Base-by-base conservation (phyloP, 805 yeast genomes). In the Cyberlindnera bimundalis region DNA sequence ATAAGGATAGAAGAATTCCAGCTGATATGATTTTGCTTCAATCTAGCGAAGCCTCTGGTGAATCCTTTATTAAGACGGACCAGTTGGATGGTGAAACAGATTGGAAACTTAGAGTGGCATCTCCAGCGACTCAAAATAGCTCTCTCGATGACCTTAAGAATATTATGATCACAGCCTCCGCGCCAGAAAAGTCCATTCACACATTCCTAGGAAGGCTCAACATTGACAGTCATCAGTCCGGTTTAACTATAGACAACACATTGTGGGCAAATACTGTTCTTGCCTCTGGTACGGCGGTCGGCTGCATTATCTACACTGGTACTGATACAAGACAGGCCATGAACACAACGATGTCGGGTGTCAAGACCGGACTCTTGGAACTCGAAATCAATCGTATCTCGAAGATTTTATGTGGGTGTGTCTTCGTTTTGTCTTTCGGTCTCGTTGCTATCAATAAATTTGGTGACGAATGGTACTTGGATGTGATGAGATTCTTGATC, bases 61-160 rank as follows among this genome's bases (percentile, higher is more conserved):
- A 93, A 58, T 75, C 90, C 2, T 93, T 95, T 55, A 86, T 93
- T 49, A 85, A 95, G 55, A 93, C 99, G 1, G 99, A 93, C 67
- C 99, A 93, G 65, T 70, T 93, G 37, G 99, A 93, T 62, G 99
- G 99, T 58, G 99, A 93, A 62, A 93, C 99, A 6, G 99, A 93
- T 65, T 93, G 99, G 99, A 93, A 93, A 61, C 69, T 93, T 40
- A 71, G 99, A 53, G 66, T 86, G 28, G 93, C 96, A 0, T 74
- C 81, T 35, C 73, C 80, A 11, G 55, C 79, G 21, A 86, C 96
- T 1, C 98, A 91, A 58, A 61, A 61, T 26, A 51, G 77, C 31
- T 62, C 76, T 11, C 64, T 73, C n/a, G 67, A 68, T 35, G 77
- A 75, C 34, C 58, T 84, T 37, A 68, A 69, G 24, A 72, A 75